Base-by-base conservation (phyloP, 2,329 filamentous ascomycete species). In the Paraconiothyrium sp. region DNA sequence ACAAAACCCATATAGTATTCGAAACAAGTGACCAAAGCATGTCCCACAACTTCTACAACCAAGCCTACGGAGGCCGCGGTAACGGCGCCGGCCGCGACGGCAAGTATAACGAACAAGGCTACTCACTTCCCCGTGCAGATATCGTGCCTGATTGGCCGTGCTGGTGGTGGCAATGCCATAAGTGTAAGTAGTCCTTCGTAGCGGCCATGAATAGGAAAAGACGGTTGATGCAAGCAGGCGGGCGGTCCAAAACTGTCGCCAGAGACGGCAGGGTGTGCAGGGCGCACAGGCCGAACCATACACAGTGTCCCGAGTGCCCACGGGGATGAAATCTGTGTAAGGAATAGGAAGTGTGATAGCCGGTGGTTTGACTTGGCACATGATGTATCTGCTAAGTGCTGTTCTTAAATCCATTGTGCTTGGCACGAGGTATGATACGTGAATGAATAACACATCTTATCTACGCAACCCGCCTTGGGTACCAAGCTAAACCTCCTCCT, bases 231-330 rank as follows among this genome's bases (percentile, higher is more conserved):
- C 39, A 9, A 20, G 39, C 14, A 20, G 47, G 47, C 30, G 16
- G 27, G 14, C 27, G 27, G 5, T 14, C 14, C 1, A 24, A 49
- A 14, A 34, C 27, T 14, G 14, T 34, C 24, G 27, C 2, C 3
- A 34, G 16, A 11, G 7, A n/a, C 13, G 47, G 47, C 10, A 49
- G 30, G 47, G 27, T 49, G 16, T 49, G 27, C 11, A 34, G 47
- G 47, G 47, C 27, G 10, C 47, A 49, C n/a, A 11, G 47, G 30
- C 47, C 47, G 13, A 49, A 49, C 20, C 27, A 49, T 34, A 49
- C 27, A 11, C 16, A 30, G 30, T 49, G 47, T 16, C 11, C 11
- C 10, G 47, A 27, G 34, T 49, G 47, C 16, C 47, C 24, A n/a
- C 13, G 27, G 24, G 16, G 27, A 10, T 49, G 30, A 34, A 9